Evolutionary conservation across 495 filamentous ascomycete species (phyloP).

Genomic region (Xylaria intraflava): DNA sequence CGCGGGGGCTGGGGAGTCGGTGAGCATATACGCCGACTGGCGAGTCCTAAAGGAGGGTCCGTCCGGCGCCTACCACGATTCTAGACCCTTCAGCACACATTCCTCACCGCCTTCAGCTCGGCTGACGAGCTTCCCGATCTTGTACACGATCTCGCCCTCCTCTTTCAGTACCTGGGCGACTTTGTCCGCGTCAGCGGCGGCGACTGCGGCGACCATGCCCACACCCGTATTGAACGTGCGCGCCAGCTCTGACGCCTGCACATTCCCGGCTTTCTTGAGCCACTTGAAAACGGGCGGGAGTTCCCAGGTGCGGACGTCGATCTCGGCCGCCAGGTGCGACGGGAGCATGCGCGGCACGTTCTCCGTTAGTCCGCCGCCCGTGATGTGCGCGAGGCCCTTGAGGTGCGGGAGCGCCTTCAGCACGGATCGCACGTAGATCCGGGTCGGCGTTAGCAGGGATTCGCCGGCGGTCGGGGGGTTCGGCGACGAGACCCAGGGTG

Average conservation of each 20-base stretch:
- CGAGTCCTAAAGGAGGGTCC: too few species aligned
- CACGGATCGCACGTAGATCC: slow-evolving; percentile 72
- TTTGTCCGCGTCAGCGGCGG: slow-evolving; percentile 45
- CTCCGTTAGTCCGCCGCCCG: slow-evolving; percentile 83
- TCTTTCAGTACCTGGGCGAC: slow-evolving; percentile 48
- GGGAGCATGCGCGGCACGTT: slow-evolving; percentile 94
- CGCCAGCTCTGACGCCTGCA: slow-evolving; percentile 70
- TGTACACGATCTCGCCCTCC: slow-evolving; percentile 69
- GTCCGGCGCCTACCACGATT: slow-evolving; percentile 51
- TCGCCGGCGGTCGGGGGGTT: slow-evolving; percentile 51
- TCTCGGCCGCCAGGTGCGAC: slow-evolving; percentile 59
- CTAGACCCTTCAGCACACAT: slow-evolving; percentile 62
- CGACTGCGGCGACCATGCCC: slow-evolving; percentile 84
- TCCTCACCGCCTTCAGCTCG: slow-evolving; percentile 50
- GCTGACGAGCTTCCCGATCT: slow-evolving; percentile 60
- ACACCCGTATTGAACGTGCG: slow-evolving; percentile 91
- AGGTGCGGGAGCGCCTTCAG: slow-evolving; percentile 58
- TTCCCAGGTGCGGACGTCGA: slow-evolving; percentile 67
- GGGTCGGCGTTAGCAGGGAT: slow-evolving; percentile 69
- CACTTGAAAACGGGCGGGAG: slow-evolving; percentile 73
- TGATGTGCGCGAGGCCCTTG: slow-evolving; percentile 94
- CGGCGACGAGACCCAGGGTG: slow-evolving; percentile 58
- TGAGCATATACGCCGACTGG: too few species aligned
- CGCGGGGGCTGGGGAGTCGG: too few species aligned
- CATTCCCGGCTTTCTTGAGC: slow-evolving; percentile 71